Evolutionary conservation across 768 basidiomycete species (phyloP), one percentile per base, ranked within the genome.

Genomic region (Gloeopeniophorella convolvens): DNA sequence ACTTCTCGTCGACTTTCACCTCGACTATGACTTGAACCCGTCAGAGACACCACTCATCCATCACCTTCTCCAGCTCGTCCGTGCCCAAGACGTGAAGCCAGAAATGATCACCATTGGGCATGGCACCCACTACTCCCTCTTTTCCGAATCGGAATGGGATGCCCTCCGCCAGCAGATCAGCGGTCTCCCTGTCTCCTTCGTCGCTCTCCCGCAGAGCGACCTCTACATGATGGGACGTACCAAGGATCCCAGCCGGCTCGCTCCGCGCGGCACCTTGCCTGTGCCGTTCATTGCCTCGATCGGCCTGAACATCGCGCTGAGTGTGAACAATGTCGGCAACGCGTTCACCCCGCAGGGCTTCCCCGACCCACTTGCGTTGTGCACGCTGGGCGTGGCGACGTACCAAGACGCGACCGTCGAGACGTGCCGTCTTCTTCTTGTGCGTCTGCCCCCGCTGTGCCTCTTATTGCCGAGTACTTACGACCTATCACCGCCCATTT

Each of bases 321-420:
- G 75, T 48, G 76, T 83, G 31, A 82, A 83, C 72, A 82, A 83
- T 59, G 73, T 82, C 58, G 76, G 75, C 55, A 85, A 84, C 56
- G 76, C 79, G 26, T 85, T 83, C 62, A 83, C 78, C 30, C 83
- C 82, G 33, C 82, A 84, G 66, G 83, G 82, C 44, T 74, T 73
- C 23, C 60, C 78, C 36, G 82, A 82, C 66, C 80, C 82, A 8
- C 65, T 85, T n/a, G 69, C 72, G 5, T 64, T 84, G 45, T 76
- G 79, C 42, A 70, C 77, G 30, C 72, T 84, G 37, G 79, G 76
- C 16, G 75, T 80, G 10, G 76, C 72, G 3, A 55, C 82, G 26
- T 83, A 82, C 59, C 82, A 82, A 60, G 69, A 75, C 30, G 79
- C 75, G 11, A 78, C 73, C 13, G 67, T 68, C 16, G 57, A 59